Evolutionary conservation across 2,329 filamentous ascomycete species (phyloP).

Genomic region (Monosporascus sp.): DNA sequence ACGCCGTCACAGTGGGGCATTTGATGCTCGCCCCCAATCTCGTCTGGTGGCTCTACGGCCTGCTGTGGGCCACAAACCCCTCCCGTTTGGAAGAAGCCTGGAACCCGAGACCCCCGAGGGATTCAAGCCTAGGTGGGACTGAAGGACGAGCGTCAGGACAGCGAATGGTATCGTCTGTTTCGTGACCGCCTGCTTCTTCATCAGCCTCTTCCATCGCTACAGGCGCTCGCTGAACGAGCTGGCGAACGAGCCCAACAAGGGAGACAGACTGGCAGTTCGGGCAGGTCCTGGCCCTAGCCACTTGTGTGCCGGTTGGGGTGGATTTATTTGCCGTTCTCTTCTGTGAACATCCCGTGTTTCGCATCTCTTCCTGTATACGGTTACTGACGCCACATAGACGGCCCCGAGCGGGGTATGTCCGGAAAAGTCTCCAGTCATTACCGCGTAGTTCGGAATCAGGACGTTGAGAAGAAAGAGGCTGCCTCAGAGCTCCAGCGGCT

Average conservation of each 20-base stretch:
- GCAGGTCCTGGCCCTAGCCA: conserved; percentile 24
- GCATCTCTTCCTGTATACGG: background rate
- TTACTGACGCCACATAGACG: conserved; percentile 1
- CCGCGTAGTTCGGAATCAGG: background rate
- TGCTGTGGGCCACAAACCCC: conserved; percentile 2
- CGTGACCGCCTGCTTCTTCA: conserved; percentile 22
- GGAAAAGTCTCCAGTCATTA: background rate
- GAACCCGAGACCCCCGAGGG: background rate
- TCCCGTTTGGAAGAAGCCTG: background rate
- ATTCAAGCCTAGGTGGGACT: background rate
- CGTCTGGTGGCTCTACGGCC: conserved; percentile 10
- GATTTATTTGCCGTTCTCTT: conserved; percentile 20
- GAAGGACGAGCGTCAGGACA: conserved; percentile 3
- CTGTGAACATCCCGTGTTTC: conserved; percentile 12
- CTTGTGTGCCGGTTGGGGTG: conserved; percentile 23
- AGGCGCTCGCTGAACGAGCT: conserved; percentile 8
- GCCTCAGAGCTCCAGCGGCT: background rate
- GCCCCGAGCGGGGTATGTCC: conserved; percentile 1
- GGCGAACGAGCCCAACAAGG: conserved; percentile 11
- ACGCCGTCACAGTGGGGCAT: conserved; percentile 4
- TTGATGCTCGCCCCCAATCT: conserved; percentile 8
- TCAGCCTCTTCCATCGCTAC: conserved; percentile 22
- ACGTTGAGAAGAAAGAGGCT: background rate
- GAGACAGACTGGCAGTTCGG: conserved; percentile 25
- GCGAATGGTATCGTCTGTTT: conserved; percentile 12